Percentiles rank a stretch among this genome's conserved stretches.
phyloP scores from a whole-genome alignment of 2,329 filamentous ascomycete species.

The Paecilomyces sp. region DNA sequence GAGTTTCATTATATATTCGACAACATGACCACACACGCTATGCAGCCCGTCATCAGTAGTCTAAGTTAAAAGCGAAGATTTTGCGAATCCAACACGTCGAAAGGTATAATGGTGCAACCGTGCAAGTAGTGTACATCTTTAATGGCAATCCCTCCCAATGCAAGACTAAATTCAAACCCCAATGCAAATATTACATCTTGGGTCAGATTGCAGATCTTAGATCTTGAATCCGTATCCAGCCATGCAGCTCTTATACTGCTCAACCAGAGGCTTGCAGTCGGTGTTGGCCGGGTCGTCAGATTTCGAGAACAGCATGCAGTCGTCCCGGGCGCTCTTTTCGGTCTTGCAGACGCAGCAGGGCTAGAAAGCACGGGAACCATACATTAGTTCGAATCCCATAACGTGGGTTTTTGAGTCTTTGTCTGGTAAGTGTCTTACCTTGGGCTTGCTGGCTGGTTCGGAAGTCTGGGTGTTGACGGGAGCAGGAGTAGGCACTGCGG shows the following conservation, averaged over 20 bases:
- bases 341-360: slow-evolving; percentile 97
- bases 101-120: not conserved
- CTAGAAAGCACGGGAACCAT: slow-evolving; percentile 38
- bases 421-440: slow-evolving; percentile 18
- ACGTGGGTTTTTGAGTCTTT: not conserved
- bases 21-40: not conserved
- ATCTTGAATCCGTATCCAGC: slow-evolving; percentile 79
- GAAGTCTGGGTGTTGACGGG: slow-evolving; percentile 11
- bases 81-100: not conserved
- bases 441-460: slow-evolving; percentile 26
- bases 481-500: slow-evolving; percentile 7
- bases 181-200: not conserved
- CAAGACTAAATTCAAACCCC: not conserved
- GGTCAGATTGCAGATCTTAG: slow-evolving; percentile 11
- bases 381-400: not conserved
- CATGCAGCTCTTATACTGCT: slow-evolving; percentile 89
- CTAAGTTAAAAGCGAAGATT: not conserved
- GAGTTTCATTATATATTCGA: not conserved
- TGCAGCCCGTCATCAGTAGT: not conserved
- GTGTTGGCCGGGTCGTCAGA: slow-evolving; percentile 66
- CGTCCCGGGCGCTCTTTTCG: slow-evolving; percentile 85
- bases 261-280: slow-evolving; percentile 76
- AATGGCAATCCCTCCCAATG: not conserved
- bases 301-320: slow-evolving; percentile 97
- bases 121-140: slow-evolving; percentile 11